Base-by-base conservation (phyloP, 2,329 filamentous ascomycete genomes). In the Teratosphaeriaceae sp. region DNA sequence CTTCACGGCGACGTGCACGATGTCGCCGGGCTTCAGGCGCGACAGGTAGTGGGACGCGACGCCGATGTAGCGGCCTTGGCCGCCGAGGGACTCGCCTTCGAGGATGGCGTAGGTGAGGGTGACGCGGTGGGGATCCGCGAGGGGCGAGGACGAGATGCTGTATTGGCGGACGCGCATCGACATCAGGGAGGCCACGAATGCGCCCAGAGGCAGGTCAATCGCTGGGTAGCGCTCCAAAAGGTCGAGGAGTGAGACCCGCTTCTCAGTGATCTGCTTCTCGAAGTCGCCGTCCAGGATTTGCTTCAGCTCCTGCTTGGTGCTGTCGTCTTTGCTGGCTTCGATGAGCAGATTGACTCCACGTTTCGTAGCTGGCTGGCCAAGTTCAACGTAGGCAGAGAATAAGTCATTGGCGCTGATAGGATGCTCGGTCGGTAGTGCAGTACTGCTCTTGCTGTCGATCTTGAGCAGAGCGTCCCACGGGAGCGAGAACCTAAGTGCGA, bases 111-210 rank as follows among this genome's bases (percentile, higher is more conserved):
- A 87, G 3, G 83, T 88, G 22, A 89, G 71, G 73, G 55, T 55
- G 11, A 47, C 53, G 38, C 43, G 44, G 24, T 50, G 49, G 8
- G 53, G 53, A 35, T 54, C 47, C 11, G 49, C 53, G 18, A 64
- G 51, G 1, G 59, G 58, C 1, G 59, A 61, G 7, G 59, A 62
- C 8, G 57, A 58, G 36, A 64, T 61, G 29, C 50, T 55, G 51
- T 62, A 64, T 30, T 62, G 59, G 15, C 61, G 53, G n/a, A 55
- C 52, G 20, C 84, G 79, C 80, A 92, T 85, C 0, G 84, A 82
- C 2, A 84, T 83, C 1, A 88, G 74, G 72, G 88, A 82, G 23
- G 74, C 71, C 5, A 92, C 70, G 66, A 84, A 90, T 15, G 76
- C 66, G 2, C 74, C 74, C 18, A 92, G 73, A 2, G 84, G 73